Evolutionary conservation across 2,329 filamentous ascomycete genomes (phyloP).

Genomic region (Ascosphaera pollenicola): DNA sequence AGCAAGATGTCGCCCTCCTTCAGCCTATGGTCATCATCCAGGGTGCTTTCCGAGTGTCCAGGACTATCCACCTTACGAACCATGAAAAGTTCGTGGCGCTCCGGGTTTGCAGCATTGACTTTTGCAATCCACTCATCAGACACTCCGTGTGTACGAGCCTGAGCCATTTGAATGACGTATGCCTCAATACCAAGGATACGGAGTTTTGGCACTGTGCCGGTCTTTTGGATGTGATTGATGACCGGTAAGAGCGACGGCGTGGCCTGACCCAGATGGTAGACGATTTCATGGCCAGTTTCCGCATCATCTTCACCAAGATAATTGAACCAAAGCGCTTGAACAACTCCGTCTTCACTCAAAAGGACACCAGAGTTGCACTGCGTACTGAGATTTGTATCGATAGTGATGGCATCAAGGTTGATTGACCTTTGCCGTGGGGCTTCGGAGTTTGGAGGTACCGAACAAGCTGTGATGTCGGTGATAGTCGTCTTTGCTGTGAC

Average conservation of each 20-base stretch:
- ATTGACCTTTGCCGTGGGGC: slow-evolving; percentile 86
- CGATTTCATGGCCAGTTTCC: slow-evolving; percentile 66
- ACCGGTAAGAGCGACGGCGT: slow-evolving; percentile 77
- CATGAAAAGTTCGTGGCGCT: slow-evolving; percentile 95
- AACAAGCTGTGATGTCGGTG: slow-evolving; percentile 91
- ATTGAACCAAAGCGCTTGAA: slow-evolving; percentile 89
- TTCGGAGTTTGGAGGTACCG: slow-evolving; percentile 79
- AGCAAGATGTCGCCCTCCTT: slow-evolving; percentile 84
- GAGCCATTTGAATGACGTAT: slow-evolving; percentile 87
- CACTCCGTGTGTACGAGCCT: slow-evolving; percentile 92
- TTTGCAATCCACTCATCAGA: slow-evolving; percentile 88
- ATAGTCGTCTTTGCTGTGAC: slow-evolving; percentile 88
- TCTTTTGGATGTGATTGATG: slow-evolving; percentile 58
- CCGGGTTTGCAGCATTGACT: slow-evolving; percentile 69
- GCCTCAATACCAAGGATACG: slow-evolving; percentile 89
- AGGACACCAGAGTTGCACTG: slow-evolving; percentile 91
- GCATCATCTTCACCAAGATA: slow-evolving; percentile 78
- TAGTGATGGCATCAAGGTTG: slow-evolving; percentile 90
- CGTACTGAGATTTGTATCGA: slow-evolving; percentile 75
- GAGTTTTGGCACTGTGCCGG: slow-evolving; percentile 53
- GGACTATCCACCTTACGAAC: slow-evolving; percentile 61
- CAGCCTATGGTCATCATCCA: slow-evolving; percentile 31
- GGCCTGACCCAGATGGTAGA: slow-evolving; percentile 85
- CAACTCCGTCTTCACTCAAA: slow-evolving; percentile 69
- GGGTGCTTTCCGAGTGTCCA: slow-evolving; percentile 6